Conservation (phyloP, 1,139 yeast genomes). For the Tardiomyces depauwii region DNA sequence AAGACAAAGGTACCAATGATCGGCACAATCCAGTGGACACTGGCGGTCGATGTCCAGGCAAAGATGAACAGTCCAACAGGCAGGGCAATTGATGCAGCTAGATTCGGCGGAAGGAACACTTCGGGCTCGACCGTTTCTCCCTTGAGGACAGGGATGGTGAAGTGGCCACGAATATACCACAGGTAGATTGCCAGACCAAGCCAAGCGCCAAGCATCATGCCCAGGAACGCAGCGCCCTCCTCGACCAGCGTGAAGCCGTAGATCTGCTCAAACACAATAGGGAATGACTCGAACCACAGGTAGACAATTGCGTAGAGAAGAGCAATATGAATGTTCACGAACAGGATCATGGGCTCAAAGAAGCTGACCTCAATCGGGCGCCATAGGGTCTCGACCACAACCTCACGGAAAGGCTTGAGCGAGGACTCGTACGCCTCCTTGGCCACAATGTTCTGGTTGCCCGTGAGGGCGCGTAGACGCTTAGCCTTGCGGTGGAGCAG, state of each 20-base stretch:
- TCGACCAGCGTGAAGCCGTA: conserved; percentile 40
- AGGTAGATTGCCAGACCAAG: conserved; percentile 12
- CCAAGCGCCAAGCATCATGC: conserved; percentile 35
- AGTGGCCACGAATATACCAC: conserved; percentile 3
- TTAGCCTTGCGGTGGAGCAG: conserved; percentile 37
- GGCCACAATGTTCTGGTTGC: conserved; percentile 25
- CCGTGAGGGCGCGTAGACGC: conserved; percentile 37
- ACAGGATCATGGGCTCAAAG: conserved; percentile 26
- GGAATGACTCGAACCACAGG: conserved; percentile 52
- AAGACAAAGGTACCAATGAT: conserved; percentile 65
- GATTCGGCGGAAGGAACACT: conserved; percentile 25
- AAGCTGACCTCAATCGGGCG: conserved; percentile 31
- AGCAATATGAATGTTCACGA: conserved; percentile 37
- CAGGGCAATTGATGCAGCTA: conserved; percentile 44
- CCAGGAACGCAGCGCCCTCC: conserved; percentile 36
- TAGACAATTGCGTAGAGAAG: conserved; percentile 44
- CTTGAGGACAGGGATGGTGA: conserved; percentile 1
- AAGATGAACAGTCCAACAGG: conserved; percentile 68
- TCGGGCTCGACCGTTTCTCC: conserved; percentile 25
- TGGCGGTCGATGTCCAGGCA: conserved; percentile 58
- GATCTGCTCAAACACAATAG: conserved; percentile 37
- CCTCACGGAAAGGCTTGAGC: background rate
- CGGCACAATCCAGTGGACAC: conserved; percentile 77
- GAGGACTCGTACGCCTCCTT: conserved; percentile 11
- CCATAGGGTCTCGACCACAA: conserved; percentile 34